A percentile compares a stretch with the other conserved stretches of the same genome.
phyloP scores from a whole-genome alignment of 441 rosid genomes.

The Mallotus repandus region DNA sequence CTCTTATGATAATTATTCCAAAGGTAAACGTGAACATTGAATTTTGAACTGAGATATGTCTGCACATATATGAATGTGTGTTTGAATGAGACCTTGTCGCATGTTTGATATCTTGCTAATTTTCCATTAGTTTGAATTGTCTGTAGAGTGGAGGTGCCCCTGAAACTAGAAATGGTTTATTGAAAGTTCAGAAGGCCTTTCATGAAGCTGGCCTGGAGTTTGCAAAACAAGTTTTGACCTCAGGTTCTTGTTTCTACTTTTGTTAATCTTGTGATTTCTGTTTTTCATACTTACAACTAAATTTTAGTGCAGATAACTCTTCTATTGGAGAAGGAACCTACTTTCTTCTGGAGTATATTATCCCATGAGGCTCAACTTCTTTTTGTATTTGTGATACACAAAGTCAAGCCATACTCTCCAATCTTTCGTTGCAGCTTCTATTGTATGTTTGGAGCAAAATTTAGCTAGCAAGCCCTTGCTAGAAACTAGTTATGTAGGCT shows the following conservation, averaged over 20 bases:
- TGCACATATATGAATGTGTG: neutral
- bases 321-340: conserved; percentile 55
- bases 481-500: conserved; percentile 32
- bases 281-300: conserved; percentile 6
- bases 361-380: conserved; percentile 61
- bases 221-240: conserved; percentile 93
- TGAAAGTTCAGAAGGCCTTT: conserved; percentile 97
- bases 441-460: conserved; percentile 31
- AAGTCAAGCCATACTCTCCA: conserved; percentile 28
- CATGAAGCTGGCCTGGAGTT: conserved; percentile 94
- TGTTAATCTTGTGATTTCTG: conserved; percentile 23
- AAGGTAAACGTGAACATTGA: conserved; percentile 51
- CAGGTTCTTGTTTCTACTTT: conserved; percentile 58
- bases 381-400: conserved; percentile 74
- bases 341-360: conserved; percentile 69
- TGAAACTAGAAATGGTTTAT: conserved; percentile 93
- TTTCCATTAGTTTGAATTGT: conserved; percentile 13
- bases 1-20: conserved; percentile 89
- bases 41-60: neutral
- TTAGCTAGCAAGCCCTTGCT: conserved; percentile 32
- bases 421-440: conserved; percentile 25
- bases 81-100: neutral
- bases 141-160: conserved; percentile 97
- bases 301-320: conserved; percentile 42
- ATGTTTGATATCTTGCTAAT: conserved; percentile 16